A percentile compares a stretch with the other conserved stretches of the same genome.
phyloP scores from a whole-genome alignment of 257 asterid genomes.

The Nyctanthes arbortristis region DNA sequence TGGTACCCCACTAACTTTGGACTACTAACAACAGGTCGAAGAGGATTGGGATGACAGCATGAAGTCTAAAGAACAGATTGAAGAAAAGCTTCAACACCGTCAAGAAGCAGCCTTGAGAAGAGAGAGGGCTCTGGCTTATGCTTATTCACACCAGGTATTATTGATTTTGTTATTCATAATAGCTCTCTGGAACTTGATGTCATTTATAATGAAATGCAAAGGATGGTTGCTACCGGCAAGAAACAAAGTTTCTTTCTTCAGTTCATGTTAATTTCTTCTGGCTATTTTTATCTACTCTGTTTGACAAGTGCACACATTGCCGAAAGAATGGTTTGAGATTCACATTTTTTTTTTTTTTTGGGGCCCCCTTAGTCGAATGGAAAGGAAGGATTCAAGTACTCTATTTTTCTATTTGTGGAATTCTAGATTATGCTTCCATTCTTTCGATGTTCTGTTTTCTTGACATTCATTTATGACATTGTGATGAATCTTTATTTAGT shows the following conservation, averaged over 20 bases:
- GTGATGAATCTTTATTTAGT: neutral
- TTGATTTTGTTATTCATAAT: neutral
- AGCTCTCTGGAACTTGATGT: too few species aligned
- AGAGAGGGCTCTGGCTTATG: slow-evolving; percentile 85
- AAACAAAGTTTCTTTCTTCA: too few species aligned
- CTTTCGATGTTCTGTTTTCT: too few species aligned
- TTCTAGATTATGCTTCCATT: neutral
- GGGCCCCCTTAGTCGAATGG: too few species aligned
- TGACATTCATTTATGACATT: neutral
- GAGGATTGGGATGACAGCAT: slow-evolving; percentile 44
- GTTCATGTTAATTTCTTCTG: too few species aligned
- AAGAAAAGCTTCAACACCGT: slow-evolving; percentile 31
- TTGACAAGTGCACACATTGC: too few species aligned
- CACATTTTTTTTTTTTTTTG: too few species aligned
- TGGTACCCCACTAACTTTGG: neutral
- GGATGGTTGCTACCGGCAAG: too few species aligned
- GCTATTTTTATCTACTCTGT: too few species aligned
- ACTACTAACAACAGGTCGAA: slow-evolving; percentile 26
- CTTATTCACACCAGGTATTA: slow-evolving; percentile 69
- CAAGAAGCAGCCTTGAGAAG: slow-evolving; percentile 68
- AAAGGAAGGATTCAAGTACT: neutral
- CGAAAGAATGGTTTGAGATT: too few species aligned
- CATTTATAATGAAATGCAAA: too few species aligned
- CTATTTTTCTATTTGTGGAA: neutral
- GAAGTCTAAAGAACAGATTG: slow-evolving; percentile 47